phyloP scores from a whole-genome alignment of 768 basidiomycete genomes.

The Exsudoporus frostii region DNA sequence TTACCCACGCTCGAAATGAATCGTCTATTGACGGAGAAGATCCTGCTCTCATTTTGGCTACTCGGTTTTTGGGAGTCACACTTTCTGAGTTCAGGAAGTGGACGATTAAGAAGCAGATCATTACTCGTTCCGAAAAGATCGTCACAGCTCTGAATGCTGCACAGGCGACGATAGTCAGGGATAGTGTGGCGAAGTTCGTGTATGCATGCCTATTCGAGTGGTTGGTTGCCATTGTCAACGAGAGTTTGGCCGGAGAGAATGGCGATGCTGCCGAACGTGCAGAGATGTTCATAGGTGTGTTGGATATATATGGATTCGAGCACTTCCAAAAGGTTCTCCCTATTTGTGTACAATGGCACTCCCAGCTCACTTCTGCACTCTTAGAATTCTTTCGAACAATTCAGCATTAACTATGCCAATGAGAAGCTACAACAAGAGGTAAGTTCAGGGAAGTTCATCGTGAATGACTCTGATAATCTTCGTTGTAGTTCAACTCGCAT shows the following conservation, averaged over 20 bases:
- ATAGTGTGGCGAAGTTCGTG: slow-evolving; percentile 97
- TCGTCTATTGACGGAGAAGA: slow-evolving; percentile 83
- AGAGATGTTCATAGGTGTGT: slow-evolving; percentile 98
- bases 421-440: slow-evolving; percentile 98
- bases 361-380: slow-evolving; percentile 3
- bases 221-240: slow-evolving; percentile 96
- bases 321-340: slow-evolving; percentile 85
- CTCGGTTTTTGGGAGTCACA: slow-evolving; percentile 87
- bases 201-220: slow-evolving; percentile 99
- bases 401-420: slow-evolving; percentile 99
- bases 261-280: slow-evolving; percentile 87
- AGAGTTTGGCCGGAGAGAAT: slow-evolving; percentile 92
- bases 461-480: slow-evolving; percentile 11
- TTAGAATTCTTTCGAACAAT: slow-evolving; percentile 92
- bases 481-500: slow-evolving; percentile 89
- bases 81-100: slow-evolving; percentile 96
- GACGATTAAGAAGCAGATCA: slow-evolving; percentile 97
- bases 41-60: slow-evolving; percentile 72
- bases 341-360: background rate
- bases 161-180: slow-evolving; percentile 91
- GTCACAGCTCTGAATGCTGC: slow-evolving; percentile 79
- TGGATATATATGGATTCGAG: slow-evolving; percentile 98
- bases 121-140: slow-evolving; percentile 93
- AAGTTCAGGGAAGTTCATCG: slow-evolving; percentile 11
- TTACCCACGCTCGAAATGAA: slow-evolving; percentile 77